Base-by-base conservation (phyloP, 768 basidiomycete species). In the Daedaleopsis nitida region DNA sequence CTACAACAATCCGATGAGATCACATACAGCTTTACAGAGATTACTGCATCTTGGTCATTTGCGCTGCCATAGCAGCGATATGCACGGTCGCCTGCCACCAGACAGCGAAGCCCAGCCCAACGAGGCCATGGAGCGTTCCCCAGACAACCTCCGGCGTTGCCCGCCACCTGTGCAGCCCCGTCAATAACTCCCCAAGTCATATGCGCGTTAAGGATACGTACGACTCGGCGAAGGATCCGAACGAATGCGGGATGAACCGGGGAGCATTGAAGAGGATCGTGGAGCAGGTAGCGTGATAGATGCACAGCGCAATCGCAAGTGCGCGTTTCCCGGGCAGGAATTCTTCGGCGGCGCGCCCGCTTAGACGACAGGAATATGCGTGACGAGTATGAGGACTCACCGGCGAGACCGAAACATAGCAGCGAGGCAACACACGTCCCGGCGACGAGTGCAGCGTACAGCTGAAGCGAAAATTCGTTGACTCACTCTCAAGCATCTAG, bases 311-410 rank as follows among this genome's bases (percentile, higher is more conserved):
- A 32, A 94, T 86, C 2, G 89, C 92, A 10, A 94, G 73, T 0
- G 90, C 92, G 16, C 92, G 85, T 76, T 94, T 94, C 12, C 91
- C 91, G 0, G 92, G 92, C 3, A 94, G 76, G 73, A 90, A 92
- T 66, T 94, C 92, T 91, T 19, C 13, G 47, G 9, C 6, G 42
- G 38, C 50, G 35, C 12, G 16, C 11, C 5, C 24, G 9, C 12
- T 12, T 43, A 21, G 14, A 24, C 35, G 23, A 21, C 6, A 32
- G 27, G 10, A 16, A 37, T 3, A n/a, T 16, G 39, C 24, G 45
- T 37, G 14, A 27, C 11, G 24, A 16, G 6, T 14, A 24, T 13
- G 19, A 5, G 8, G 32, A 77, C 83, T 39, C 48, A 87, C 91
- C 91, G 66, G 92, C 92, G 13, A 94, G 81, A 5, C 81, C 72